Evolutionary conservation across 169 alveolate genomes (phyloP), one percentile per base, ranked within the genome.

Genomic region (Amoebophrya sp.): DNA sequence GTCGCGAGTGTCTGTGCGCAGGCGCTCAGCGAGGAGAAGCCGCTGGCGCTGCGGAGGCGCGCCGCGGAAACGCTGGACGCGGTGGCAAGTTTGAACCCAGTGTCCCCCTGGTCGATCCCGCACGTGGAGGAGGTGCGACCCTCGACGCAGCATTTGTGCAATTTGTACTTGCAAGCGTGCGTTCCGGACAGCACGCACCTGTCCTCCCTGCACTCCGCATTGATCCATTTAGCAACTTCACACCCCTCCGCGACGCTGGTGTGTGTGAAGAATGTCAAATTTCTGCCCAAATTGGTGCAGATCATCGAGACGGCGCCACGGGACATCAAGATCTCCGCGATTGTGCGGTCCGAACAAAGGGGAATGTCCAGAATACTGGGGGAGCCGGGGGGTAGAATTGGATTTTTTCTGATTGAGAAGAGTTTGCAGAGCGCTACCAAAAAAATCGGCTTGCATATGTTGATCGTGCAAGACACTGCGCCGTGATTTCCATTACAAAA

Each of bases 41-140:
- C 83, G 83, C 35, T 66, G 35, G 0, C 1, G 12, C 83, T 66
- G 10, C 83, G 83, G 10, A 2, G 83, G 7, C 12, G 83, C 1
- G 83, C 83, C 7, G 83, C 83, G 83, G 83, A 66, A n/a, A 66
- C 83, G 32, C 32, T 66, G 35, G 83, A 18, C 35, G 83, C 83
- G 83, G 10, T 66, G 39, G 83, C 83, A 0, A 1, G 32, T 7
- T 66, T 66, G 32, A 1, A 2, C 10, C 12, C 35, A 7, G 32
- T 25, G 39, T 66, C 83, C 10, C 83, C 83, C 35, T n/a, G 1
- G 35, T 66, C 83, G 35, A 25, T 3, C 10, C 83, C 83, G 83
- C 83, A 66, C 83, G 29, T 25, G 29, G 83, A 18, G 32, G 83
- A 66, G 2, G 66, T 47, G 66, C 66, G 66, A 18, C 18, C 29